These are phyloP conservation scores for Dittrichia graveolens DNA, from an alignment of 129 eudicot species.

Conservation along the genomic window DNA sequence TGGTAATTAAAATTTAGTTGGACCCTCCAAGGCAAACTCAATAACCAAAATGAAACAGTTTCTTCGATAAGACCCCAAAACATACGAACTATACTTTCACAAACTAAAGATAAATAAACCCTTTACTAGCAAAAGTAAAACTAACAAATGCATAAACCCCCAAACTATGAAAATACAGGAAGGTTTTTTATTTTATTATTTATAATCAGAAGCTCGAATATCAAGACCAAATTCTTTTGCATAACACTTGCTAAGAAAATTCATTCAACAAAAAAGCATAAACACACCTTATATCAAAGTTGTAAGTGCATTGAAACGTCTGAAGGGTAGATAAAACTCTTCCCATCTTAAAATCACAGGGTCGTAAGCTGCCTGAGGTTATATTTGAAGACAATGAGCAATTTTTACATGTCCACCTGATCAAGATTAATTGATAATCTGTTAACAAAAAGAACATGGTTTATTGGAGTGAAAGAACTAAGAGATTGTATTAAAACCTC, in stretches of 20 bases:
- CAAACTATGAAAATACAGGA: no score
- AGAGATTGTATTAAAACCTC: constrained; percentile 47
- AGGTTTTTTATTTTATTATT: no score
- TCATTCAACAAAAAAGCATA: neutral
- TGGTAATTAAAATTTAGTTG: no score
- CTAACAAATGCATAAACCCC: no score
- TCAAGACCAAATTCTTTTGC: no score
- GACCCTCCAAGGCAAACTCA: no score
- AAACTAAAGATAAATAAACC: no score
- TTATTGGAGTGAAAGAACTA: neutral
- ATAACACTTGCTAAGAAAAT: neutral
- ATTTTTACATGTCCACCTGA: constrained; percentile 88
- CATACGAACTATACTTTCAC: no score
- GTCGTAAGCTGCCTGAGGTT: constrained; percentile 74
- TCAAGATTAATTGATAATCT: constrained; percentile 17
- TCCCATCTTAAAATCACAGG: constrained; percentile 96
- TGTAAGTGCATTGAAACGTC: constrained; percentile 67
- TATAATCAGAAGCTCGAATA: no score
- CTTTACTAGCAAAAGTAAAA: no score
- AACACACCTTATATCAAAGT: constrained; percentile 67
- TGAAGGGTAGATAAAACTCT: constrained; percentile 73
- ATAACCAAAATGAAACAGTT: no score
- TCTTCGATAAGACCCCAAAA: no score
- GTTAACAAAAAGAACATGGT: constrained; percentile 23
- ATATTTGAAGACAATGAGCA: constrained; percentile 78